phyloP scores from a whole-genome alignment of 2,329 filamentous ascomycete species.

The Lasiodiplodia sp. region DNA sequence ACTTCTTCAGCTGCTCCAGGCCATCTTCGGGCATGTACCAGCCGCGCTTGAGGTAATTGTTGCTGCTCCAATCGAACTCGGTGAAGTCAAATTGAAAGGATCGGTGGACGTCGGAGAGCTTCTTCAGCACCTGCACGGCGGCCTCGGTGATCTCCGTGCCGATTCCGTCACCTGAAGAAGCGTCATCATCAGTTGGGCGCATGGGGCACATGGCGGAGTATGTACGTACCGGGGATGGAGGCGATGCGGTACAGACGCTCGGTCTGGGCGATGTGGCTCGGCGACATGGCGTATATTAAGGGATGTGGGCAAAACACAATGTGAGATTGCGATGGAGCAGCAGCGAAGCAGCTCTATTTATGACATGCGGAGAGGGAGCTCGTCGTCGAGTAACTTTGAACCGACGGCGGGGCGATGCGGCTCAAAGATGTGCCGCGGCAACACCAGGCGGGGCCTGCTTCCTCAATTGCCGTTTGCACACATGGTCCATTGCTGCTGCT shows the following conservation, averaged over 20 bases:
- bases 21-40: slow-evolving; percentile 62
- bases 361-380: slow-evolving; percentile 13
- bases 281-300: slow-evolving; percentile 26
- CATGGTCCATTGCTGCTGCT: background rate
- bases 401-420: slow-evolving; percentile 6
- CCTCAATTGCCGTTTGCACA: background rate
- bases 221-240: slow-evolving; percentile 59
- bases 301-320: background rate
- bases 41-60: slow-evolving; percentile 58
- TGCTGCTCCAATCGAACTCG: slow-evolving; percentile 59
- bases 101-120: slow-evolving; percentile 52
- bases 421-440: slow-evolving; percentile 19
- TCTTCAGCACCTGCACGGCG: slow-evolving; percentile 57
- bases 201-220: background rate
- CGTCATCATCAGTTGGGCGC: background rate
- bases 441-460: background rate
- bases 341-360: background rate
- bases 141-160: slow-evolving; percentile 69
- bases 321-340: slow-evolving; percentile 17
- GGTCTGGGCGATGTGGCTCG: slow-evolving; percentile 21
- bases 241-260: slow-evolving; percentile 58
- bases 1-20: slow-evolving; percentile 58
- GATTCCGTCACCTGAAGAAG: slow-evolving; percentile 61
- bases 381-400: slow-evolving; percentile 5
- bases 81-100: slow-evolving; percentile 60